Conservation (phyloP, 495 filamentous ascomycete species). For the Aspergillus heteromorphus region DNA sequence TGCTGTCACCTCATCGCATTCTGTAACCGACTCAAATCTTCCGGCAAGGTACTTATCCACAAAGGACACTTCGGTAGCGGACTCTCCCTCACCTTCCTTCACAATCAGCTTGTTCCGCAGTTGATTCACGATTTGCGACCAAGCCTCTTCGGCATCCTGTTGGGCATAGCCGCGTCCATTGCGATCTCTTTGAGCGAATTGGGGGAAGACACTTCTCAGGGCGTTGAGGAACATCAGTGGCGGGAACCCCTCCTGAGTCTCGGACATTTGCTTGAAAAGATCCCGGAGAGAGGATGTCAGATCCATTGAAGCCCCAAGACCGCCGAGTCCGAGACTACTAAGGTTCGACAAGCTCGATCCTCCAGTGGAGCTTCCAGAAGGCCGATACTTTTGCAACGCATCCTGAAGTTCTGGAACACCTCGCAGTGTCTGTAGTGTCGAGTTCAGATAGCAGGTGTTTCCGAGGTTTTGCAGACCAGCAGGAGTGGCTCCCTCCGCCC, state of each 20-base stretch:
- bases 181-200: conserved; percentile 83
- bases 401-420: conserved; percentile 88
- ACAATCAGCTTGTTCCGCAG: conserved; percentile 74
- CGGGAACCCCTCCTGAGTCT: conserved; percentile 83
- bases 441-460: conserved; percentile 98
- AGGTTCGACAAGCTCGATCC: conserved; percentile 41
- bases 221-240: conserved; percentile 82
- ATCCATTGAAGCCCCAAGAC: conserved; percentile 58
- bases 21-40: conserved; percentile 65
- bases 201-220: conserved; percentile 77
- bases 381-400: conserved; percentile 65
- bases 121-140: conserved; percentile 92
- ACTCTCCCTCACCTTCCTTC: conserved; percentile 45
- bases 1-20: conserved; percentile 77
- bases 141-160: conserved; percentile 97
- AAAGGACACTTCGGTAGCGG: conserved; percentile 57
- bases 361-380: conserved; percentile 30
- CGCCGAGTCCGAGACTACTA: conserved; percentile 56
- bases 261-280: conserved; percentile 88
- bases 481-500: conserved; percentile 74
- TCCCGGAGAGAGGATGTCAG: conserved; percentile 76
- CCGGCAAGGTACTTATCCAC: conserved; percentile 88
- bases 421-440: conserved; percentile 83
- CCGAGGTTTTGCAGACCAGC: conserved; percentile 89
- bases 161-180: conserved; percentile 82